Evolutionary conservation across 345 rosid genomes (phyloP).

Genomic region (Lenwebbia sp.): DNA sequence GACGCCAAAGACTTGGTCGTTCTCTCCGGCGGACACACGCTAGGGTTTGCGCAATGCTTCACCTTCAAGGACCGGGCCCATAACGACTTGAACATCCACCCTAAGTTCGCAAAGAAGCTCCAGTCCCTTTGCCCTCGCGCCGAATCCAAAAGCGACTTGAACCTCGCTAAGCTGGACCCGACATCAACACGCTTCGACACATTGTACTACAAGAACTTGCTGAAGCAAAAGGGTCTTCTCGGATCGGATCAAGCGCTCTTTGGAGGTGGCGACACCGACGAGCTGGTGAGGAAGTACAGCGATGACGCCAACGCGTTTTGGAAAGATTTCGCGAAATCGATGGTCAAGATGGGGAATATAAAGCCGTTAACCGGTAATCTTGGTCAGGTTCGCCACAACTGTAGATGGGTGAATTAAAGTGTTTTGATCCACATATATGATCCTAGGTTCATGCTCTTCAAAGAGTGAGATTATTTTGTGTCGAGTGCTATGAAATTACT

Average conservation of each 20-base stretch:
- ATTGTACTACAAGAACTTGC: constrained; percentile 18
- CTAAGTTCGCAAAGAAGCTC: constrained; percentile 15
- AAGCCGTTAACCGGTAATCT: constrained; percentile 27
- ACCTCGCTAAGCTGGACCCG: constrained; percentile 2
- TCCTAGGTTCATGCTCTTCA: background rate
- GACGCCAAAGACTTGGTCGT: constrained; percentile 31
- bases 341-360: constrained; percentile 50
- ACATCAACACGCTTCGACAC: constrained; percentile 7
- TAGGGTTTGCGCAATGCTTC: constrained; percentile 24
- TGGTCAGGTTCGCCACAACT: constrained; percentile 33
- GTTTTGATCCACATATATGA: background rate
- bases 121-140: constrained; percentile 12
- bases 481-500: background rate
- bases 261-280: constrained; percentile 2
- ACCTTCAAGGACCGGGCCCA: constrained; percentile 15
- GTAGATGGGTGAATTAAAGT: constrained; percentile 15
- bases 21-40: constrained; percentile 45
- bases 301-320: constrained; percentile 6
- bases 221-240: constrained; percentile 15
- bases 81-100: constrained; percentile 23
- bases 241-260: constrained; percentile 20
- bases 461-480: background rate
- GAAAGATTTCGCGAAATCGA: constrained; percentile 24
- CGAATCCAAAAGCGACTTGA: background rate
- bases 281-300: constrained; percentile 3